phyloP scores from a whole-genome alignment of 1,139 yeast species.

The Magnusiomyces tetraspermus region DNA sequence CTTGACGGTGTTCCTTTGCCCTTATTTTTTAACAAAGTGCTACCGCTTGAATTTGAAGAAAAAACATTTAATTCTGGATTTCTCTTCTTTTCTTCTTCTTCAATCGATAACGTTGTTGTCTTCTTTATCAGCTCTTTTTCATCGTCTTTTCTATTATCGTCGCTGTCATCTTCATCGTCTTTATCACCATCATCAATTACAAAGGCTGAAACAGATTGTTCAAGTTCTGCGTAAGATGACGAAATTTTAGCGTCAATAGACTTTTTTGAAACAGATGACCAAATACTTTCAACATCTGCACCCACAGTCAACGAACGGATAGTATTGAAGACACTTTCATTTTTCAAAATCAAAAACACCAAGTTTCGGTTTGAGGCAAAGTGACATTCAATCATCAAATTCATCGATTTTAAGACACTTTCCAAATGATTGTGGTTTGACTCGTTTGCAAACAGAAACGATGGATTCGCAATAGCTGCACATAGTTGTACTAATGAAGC shows the following conservation, averaged over 20 bases:
- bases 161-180: constrained; percentile 26
- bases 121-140: constrained; percentile 9
- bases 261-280: constrained; percentile 6
- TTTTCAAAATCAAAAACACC: constrained; percentile 27
- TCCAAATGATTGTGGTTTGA: constrained; percentile 48
- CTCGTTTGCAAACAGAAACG: constrained; percentile 38
- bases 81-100: constrained; percentile 10
- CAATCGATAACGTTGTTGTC: constrained; percentile 26
- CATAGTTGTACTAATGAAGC: constrained; percentile 49
- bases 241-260: constrained; percentile 5
- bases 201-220: constrained; percentile 7
- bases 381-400: constrained; percentile 25
- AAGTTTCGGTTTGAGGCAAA: constrained; percentile 27
- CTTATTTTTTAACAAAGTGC: not conserved
- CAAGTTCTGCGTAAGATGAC: constrained; percentile 1
- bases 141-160: not conserved
- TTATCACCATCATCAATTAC: constrained; percentile 18
- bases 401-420: constrained; percentile 22
- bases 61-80: constrained; percentile 7
- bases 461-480: constrained; percentile 36
- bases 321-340: constrained; percentile 21
- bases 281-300: constrained; percentile 17
- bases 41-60: not conserved
- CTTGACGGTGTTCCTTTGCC: constrained; percentile 10
- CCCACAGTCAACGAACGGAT: constrained; percentile 17